phyloP scores from a whole-genome alignment of 805 yeast species.

The Lipomyces japonicus region DNA sequence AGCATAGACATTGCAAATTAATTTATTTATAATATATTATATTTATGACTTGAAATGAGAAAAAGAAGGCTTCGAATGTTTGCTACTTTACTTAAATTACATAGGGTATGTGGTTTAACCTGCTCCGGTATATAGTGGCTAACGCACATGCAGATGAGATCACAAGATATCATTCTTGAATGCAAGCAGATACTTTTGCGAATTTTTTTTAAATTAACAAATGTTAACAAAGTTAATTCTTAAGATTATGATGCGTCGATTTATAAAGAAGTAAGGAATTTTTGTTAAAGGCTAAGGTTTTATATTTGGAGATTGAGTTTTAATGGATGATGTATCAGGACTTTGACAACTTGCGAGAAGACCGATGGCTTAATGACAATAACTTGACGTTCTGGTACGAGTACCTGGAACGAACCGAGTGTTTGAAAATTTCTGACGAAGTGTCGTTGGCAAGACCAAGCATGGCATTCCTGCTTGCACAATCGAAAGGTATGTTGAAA shows the following conservation, averaged over 20 bases:
- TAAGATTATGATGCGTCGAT: conserved; percentile 27
- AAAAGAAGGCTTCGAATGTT: too few species aligned
- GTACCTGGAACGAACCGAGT: conserved; percentile 42
- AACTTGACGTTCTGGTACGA: conserved; percentile 63
- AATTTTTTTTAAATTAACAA: background rate
- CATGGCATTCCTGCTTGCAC: conserved; percentile 57
- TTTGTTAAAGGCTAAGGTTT: background rate
- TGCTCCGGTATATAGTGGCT: too few species aligned
- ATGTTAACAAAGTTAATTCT: background rate
- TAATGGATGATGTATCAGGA: conserved; percentile 39
- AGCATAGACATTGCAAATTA: too few species aligned
- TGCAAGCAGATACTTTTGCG: conserved; percentile 6
- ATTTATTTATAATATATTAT: too few species aligned
- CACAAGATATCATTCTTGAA: conserved; percentile 22
- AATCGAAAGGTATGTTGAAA: conserved; percentile 29
- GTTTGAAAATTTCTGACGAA: conserved; percentile 2
- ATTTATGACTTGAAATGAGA: too few species aligned
- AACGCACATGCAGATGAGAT: conserved; percentile 22
- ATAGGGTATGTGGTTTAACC: too few species aligned
- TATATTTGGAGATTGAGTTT: background rate
- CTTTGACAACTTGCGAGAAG: conserved; percentile 53
- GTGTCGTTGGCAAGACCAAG: conserved; percentile 51
- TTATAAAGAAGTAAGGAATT: conserved; percentile 14
- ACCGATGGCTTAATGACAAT: conserved; percentile 73
- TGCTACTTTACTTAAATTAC: too few species aligned